These are phyloP conservation scores for Hebeloma cylindrosporum DNA, from an alignment of 768 basidiomycete genomes.

Conservation along the genomic window DNA sequence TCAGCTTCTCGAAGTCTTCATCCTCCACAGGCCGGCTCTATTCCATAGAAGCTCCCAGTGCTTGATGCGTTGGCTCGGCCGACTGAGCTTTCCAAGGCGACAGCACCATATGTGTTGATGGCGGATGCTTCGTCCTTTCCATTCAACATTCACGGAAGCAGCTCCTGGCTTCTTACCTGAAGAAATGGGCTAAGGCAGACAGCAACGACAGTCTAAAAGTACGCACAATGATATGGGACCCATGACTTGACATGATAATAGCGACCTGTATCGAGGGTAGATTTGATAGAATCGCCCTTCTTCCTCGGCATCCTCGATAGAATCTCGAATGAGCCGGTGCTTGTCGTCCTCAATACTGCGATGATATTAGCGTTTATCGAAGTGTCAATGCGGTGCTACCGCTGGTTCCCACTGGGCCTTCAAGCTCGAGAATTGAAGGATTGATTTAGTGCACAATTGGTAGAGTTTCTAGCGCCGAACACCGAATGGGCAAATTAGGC, in stretches of 20 bases:
- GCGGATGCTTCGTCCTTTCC: slow-evolving; percentile 28
- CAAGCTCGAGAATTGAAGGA: slow-evolving; percentile 18
- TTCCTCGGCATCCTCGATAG: slow-evolving; percentile 34
- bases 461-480: background rate
- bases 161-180: slow-evolving; percentile 34
- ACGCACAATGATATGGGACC: background rate
- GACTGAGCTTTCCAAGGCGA: slow-evolving; percentile 30
- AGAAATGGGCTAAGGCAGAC: slow-evolving; percentile 36
- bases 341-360: slow-evolving; percentile 32
- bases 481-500: no score
- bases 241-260: slow-evolving; percentile 9
- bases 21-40: slow-evolving; percentile 2
- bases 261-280: slow-evolving; percentile 32
- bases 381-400: slow-evolving; percentile 38
- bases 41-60: slow-evolving; percentile 24
- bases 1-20: background rate
- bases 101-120: slow-evolving; percentile 33
- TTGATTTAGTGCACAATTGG: no score
- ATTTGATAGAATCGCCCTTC: slow-evolving; percentile 36
- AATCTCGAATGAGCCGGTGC: slow-evolving; percentile 31
- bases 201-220: slow-evolving; percentile 31
- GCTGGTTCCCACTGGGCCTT: slow-evolving; percentile 32
- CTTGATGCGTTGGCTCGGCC: slow-evolving; percentile 34
- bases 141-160: slow-evolving; percentile 36
- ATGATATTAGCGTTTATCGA: slow-evolving; percentile 39